Conservation (phyloP, 306 rosid species). For the Cercis canadensis region DNA sequence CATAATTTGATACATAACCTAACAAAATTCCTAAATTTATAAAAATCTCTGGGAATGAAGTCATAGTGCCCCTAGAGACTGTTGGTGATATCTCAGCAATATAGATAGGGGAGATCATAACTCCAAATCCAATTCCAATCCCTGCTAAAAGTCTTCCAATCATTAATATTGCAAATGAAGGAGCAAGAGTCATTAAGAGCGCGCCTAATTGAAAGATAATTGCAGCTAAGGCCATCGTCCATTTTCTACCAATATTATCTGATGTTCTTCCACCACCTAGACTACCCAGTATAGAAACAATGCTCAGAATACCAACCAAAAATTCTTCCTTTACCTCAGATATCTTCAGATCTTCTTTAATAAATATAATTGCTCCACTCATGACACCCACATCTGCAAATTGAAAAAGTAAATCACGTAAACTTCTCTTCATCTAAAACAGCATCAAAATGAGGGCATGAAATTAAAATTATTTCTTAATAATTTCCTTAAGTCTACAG, state of each 20-base stretch:
- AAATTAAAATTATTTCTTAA: too few relatives aligned
- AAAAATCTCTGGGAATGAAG: slow-evolving; percentile 82
- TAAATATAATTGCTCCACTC: slow-evolving; percentile 88
- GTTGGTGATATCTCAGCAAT: slow-evolving; percentile 90
- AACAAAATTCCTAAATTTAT: slow-evolving; percentile 74
- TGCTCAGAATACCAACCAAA: slow-evolving; percentile 75
- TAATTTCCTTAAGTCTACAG: too few relatives aligned
- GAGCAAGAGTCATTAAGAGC: slow-evolving; percentile 67
- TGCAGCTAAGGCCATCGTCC: slow-evolving; percentile 86
- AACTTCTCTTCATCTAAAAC: slow-evolving; percentile 1
- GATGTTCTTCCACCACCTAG: slow-evolving; percentile 82
- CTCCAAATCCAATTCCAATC: slow-evolving; percentile 82
- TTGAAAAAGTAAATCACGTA: slow-evolving; percentile 31
- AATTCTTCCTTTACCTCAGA: slow-evolving; percentile 77
- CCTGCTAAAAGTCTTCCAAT: slow-evolving; percentile 79
- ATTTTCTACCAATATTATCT: slow-evolving; percentile 71
- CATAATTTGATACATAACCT: slow-evolving; percentile 80
- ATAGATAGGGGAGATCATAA: slow-evolving; percentile 71
- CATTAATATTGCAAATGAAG: slow-evolving; percentile 63
- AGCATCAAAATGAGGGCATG: neutral
- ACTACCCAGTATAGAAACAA: slow-evolving; percentile 78
- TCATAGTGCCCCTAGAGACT: slow-evolving; percentile 65
- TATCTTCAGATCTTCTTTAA: slow-evolving; percentile 78
- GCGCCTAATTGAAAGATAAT: slow-evolving; percentile 70
- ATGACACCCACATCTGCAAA: slow-evolving; percentile 89